These are phyloP conservation scores for Laburnicola sp. DNA, from an alignment of 2,329 filamentous ascomycete species.

Conservation along the genomic window DNA sequence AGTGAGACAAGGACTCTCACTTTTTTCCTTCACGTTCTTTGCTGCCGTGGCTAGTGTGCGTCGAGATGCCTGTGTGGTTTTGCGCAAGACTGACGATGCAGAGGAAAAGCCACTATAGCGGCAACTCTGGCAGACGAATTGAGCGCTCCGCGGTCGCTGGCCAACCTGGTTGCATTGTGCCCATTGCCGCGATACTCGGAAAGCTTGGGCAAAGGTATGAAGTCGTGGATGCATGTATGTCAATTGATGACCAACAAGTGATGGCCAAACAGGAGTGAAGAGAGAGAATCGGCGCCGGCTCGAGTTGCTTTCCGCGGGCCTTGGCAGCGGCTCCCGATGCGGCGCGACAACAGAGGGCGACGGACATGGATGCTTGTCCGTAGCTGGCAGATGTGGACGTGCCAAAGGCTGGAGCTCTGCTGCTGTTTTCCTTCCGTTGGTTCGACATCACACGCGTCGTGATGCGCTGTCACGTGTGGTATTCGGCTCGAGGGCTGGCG, in stretches of 20 bases:
- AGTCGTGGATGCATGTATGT: constrained; percentile 37
- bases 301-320: no score
- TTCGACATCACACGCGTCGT: no score
- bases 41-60: constrained; percentile 13
- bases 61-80: constrained; percentile 18
- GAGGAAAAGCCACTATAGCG: constrained; percentile 39
- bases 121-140: constrained; percentile 32
- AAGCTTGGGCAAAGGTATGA: constrained; percentile 22
- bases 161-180: background rate
- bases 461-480: constrained; percentile 1
- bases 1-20: constrained; percentile 15
- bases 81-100: constrained; percentile 26
- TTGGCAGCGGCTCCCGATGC: no score
- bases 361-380: no score
- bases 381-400: no score
- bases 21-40: constrained; percentile 26
- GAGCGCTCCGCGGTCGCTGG: constrained; percentile 16
- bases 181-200: constrained; percentile 22
- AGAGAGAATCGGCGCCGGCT: no score
- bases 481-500: no score
- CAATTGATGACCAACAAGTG: constrained; percentile 13
- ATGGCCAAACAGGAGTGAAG: constrained; percentile 16
- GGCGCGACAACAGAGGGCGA: no score
- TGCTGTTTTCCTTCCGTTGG: no score
- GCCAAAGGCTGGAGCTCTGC: no score